Percentiles rank a stretch among this genome's conserved stretches.
These are phyloP conservation scores for Phytophthora multivora DNA, from an alignment of 352 stramenopile species.

Conservation along the genomic window DNA sequence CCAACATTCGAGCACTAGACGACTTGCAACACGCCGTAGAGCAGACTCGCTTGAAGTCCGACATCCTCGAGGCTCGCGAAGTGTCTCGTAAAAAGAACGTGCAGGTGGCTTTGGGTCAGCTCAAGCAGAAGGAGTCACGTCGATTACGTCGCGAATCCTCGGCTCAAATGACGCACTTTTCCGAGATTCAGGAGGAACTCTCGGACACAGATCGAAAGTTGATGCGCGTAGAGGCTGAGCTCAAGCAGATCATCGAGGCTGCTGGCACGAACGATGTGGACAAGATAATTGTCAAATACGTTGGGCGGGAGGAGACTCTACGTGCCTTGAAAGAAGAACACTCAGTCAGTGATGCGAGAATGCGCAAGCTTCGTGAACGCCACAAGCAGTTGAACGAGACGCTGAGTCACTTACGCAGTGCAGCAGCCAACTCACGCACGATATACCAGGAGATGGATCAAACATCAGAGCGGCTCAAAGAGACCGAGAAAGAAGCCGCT, in stretches of 20 bases:
- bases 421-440: conserved; percentile 79
- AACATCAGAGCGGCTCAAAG: conserved; percentile 79
- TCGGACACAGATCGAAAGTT: conserved; percentile 73
- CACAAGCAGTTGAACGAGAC: conserved; percentile 82
- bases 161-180: conserved; percentile 79
- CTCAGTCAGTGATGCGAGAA: conserved; percentile 67
- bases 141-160: conserved; percentile 77
- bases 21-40: conserved; percentile 81
- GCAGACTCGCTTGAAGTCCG: conserved; percentile 72
- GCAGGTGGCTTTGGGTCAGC: conserved; percentile 67
- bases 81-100: conserved; percentile 78
- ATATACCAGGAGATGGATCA: conserved; percentile 89
- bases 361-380: conserved; percentile 76
- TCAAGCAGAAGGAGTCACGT: conserved; percentile 72
- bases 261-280: conserved; percentile 81
- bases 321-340: conserved; percentile 81
- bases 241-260: conserved; percentile 80
- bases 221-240: conserved; percentile 65
- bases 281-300: conserved; percentile 82
- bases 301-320: conserved; percentile 71
- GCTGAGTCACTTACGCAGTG: conserved; percentile 59
- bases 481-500: conserved; percentile 82
- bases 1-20: conserved; percentile 71
- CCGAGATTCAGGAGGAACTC: conserved; percentile 80
- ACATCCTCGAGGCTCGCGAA: conserved; percentile 79